phyloP scores from a whole-genome alignment of 2,329 filamentous ascomycete species.

The Drechslera avenae region DNA sequence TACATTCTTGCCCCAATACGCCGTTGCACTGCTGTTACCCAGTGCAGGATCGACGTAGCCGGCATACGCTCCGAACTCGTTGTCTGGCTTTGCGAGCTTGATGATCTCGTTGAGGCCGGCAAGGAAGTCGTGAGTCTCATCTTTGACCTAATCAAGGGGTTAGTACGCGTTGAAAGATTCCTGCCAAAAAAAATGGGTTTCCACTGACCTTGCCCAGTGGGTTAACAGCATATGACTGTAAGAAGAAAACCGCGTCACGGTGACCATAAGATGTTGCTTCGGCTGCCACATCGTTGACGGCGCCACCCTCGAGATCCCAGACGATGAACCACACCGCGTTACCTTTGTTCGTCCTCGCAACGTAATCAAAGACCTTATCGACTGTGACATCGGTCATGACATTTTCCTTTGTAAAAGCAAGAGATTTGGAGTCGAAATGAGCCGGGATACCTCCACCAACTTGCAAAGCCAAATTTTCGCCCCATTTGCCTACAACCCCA shows the following conservation, averaged over 20 bases:
- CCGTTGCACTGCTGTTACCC: slow-evolving; percentile 49
- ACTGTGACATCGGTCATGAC: slow-evolving; percentile 35
- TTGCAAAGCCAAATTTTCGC: slow-evolving; percentile 38
- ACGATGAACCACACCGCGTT: slow-evolving; percentile 43
- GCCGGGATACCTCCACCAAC: slow-evolving; percentile 36
- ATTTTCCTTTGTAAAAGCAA: slow-evolving; percentile 42
- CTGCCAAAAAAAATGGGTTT: background rate
- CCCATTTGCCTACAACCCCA: slow-evolving; percentile 41
- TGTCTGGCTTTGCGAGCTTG: slow-evolving; percentile 33
- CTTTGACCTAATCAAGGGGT: slow-evolving; percentile 23
- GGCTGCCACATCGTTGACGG: slow-evolving; percentile 38
- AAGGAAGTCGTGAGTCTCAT: slow-evolving; percentile 48
- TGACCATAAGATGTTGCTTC: slow-evolving; percentile 43
- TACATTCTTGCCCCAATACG: slow-evolving; percentile 54
- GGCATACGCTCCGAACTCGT: slow-evolving; percentile 55
- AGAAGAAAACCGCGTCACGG: slow-evolving; percentile 43
- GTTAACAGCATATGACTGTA: slow-evolving; percentile 47
- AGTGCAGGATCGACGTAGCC: slow-evolving; percentile 60
- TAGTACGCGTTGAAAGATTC: background rate
- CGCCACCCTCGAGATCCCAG: slow-evolving; percentile 44
- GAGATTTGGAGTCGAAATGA: slow-evolving; percentile 46
- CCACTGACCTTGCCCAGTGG: slow-evolving; percentile 27
- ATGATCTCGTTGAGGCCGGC: slow-evolving; percentile 50
- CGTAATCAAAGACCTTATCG: slow-evolving; percentile 41
- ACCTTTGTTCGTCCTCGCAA: slow-evolving; percentile 41